phyloP scores from a whole-genome alignment of 2,329 filamentous ascomycete species.

The Xylaria sp. region DNA sequence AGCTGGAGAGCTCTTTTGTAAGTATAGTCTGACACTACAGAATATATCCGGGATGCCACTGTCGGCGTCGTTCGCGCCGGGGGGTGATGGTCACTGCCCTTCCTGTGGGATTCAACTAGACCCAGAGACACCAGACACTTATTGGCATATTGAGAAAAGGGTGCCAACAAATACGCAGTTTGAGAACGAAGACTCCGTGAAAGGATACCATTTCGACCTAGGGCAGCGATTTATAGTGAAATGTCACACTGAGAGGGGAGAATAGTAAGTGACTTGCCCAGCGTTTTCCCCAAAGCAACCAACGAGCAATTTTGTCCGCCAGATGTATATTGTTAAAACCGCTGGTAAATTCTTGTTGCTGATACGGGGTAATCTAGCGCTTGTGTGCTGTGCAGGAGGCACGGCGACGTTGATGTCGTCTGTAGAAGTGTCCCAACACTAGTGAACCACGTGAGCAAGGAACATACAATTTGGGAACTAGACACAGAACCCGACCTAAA shows the following conservation, averaged over 20 bases:
- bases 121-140: conserved; percentile 42
- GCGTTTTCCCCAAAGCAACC: too few species aligned
- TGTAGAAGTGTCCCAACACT: conserved; percentile 46
- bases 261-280: conserved; percentile 38
- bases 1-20: conserved; percentile 48
- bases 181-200: conserved; percentile 35
- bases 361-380: conserved; percentile 31
- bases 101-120: conserved; percentile 43
- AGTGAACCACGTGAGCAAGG: conserved; percentile 47
- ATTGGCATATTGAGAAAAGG: conserved; percentile 47
- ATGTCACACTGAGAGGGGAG: conserved; percentile 49
- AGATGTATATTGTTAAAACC: neutral
- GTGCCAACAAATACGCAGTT: conserved; percentile 21
- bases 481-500: conserved; percentile 20
- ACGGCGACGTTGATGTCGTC: conserved; percentile 45
- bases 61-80: conserved; percentile 37
- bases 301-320: too few species aligned
- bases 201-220: conserved; percentile 47
- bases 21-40: conserved; percentile 48
- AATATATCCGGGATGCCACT: conserved; percentile 41
- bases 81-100: conserved; percentile 44
- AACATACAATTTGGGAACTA: conserved; percentile 18
- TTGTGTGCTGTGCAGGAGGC: conserved; percentile 48
- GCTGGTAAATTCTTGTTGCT: neutral
- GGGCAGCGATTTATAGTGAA: conserved; percentile 52